Evolutionary conservation across 2,329 filamentous ascomycete species (phyloP).

Genomic region (Cercospora nicotianae): DNA sequence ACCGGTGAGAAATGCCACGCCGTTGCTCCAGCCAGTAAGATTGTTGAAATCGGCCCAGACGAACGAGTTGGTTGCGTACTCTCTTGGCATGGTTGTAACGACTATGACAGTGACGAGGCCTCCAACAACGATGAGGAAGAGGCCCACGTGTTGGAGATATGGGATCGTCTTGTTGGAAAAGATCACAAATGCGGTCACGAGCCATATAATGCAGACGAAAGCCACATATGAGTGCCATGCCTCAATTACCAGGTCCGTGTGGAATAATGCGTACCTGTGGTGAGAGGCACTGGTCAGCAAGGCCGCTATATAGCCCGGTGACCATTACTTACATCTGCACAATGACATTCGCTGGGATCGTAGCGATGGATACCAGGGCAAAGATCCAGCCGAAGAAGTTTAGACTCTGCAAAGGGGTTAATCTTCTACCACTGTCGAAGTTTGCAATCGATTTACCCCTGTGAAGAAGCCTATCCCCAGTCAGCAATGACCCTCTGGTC

Average conservation of each 20-base stretch:
- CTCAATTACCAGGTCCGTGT: slow-evolving; percentile 43
- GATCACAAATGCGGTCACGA: slow-evolving; percentile 54
- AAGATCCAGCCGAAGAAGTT: slow-evolving; percentile 65
- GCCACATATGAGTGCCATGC: slow-evolving; percentile 59
- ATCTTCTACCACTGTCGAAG: neutral
- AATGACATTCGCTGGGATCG: slow-evolving; percentile 60
- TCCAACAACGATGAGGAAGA: slow-evolving; percentile 52
- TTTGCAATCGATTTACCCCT: slow-evolving; percentile 24
- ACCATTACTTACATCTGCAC: slow-evolving; percentile 51
- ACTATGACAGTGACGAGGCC: slow-evolving; percentile 41
- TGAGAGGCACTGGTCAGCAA: neutral
- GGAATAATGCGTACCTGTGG: slow-evolving; percentile 55
- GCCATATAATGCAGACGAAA: slow-evolving; percentile 58
- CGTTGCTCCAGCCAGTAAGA: slow-evolving; percentile 51
- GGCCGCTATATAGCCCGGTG: neutral
- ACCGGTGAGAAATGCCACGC: slow-evolving; percentile 41
- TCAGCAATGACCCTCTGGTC: neutral
- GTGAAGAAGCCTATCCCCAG: slow-evolving; percentile 37
- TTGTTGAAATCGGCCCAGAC: slow-evolving; percentile 44
- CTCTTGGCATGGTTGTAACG: slow-evolving; percentile 54
- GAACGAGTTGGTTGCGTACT: slow-evolving; percentile 51
- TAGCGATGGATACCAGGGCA: slow-evolving; percentile 59
- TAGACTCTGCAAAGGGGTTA: slow-evolving; percentile 16
- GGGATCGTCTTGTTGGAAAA: slow-evolving; percentile 58
- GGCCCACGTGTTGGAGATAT: slow-evolving; percentile 54